Evolutionary conservation across 164 flowering plant species (phyloP), one percentile per base, ranked within the genome.

Genomic region (Akebia trifoliata): DNA sequence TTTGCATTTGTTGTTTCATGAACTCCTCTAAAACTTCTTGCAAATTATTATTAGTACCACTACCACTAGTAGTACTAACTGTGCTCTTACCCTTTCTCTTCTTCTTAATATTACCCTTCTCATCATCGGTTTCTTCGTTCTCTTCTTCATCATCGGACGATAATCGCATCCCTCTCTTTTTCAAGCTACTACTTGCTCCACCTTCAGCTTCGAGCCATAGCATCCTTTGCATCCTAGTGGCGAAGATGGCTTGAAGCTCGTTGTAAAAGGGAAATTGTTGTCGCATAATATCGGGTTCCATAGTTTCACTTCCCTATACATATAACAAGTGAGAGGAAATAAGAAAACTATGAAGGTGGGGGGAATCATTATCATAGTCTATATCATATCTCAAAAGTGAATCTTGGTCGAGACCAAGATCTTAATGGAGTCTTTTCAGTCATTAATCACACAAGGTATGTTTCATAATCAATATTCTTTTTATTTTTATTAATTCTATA

Each of bases 281-380:
- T 42, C 95, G 55, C 74, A 74, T 53, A 9, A 64, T 58, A 36
- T 91, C 96, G 0, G 77, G 61, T 60, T 86, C 98, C 82, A 86
- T 79, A 1, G 92, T 80, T 55, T 88, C 98, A 49, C 86, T 80
- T 28, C 92, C 96, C 98, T 91, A 43, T n/a, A n/a, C n/a, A n/a
- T n/a, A n/a, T n/a, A n/a, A n/a, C n/a, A n/a, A n/a, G n/a, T n/a
- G n/a, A n/a, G n/a, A n/a, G n/a, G n/a, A n/a, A n/a, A n/a, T n/a
- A n/a, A n/a, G n/a, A n/a, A n/a, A n/a, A n/a, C n/a, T n/a, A n/a
- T n/a, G n/a, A n/a, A n/a, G n/a, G n/a, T n/a, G n/a, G n/a, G n/a
- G n/a, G n/a, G n/a, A n/a, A n/a, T n/a, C n/a, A n/a, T n/a, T n/a
- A n/a, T n/a, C n/a, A n/a, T n/a, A n/a, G n/a, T n/a, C n/a, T n/a